These are phyloP conservation scores for Isochrysis galbana DNA, from an alignment of 78 protist genomes.

Conservation along the genomic window DNA sequence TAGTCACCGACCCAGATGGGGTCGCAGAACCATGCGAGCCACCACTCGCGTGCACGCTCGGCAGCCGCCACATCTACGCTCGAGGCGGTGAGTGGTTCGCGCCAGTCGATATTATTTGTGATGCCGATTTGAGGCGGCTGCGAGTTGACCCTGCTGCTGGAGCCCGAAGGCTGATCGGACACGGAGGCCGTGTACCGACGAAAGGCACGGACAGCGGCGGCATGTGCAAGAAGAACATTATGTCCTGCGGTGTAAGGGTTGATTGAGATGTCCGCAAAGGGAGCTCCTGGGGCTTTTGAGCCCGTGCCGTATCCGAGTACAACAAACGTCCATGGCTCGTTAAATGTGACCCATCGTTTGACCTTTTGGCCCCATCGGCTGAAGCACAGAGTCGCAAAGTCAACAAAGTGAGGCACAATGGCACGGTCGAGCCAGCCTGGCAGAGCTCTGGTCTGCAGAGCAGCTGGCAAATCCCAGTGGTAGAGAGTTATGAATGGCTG, in stretches of 20 bases:
- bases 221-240: slow-evolving; percentile 52
- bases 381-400: slow-evolving; percentile 58
- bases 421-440: slow-evolving; percentile 28
- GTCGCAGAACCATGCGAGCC: slow-evolving; percentile 58
- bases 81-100: neutral
- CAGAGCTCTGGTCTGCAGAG: neutral
- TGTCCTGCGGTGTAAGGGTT: slow-evolving; percentile 47
- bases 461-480: slow-evolving; percentile 75
- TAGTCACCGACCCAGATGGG: slow-evolving; percentile 61
- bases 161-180: slow-evolving; percentile 26
- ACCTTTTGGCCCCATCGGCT: slow-evolving; percentile 57
- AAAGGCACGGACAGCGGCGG: slow-evolving; percentile 27
- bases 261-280: neutral
- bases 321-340: slow-evolving; percentile 55
- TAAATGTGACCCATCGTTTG: slow-evolving; percentile 62
- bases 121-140: slow-evolving; percentile 57
- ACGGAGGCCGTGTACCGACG: neutral
- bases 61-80: slow-evolving; percentile 51
- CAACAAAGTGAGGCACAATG: slow-evolving; percentile 15
- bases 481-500: slow-evolving; percentile 61
- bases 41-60: slow-evolving; percentile 43
- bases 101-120: slow-evolving; percentile 47
- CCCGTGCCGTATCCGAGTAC: slow-evolving; percentile 37
- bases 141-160: too few species aligned
- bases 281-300: slow-evolving; percentile 20